Evolutionary conservation across 2,329 filamentous ascomycete genomes (phyloP).

Genomic region (Fusarium beomiforme): DNA sequence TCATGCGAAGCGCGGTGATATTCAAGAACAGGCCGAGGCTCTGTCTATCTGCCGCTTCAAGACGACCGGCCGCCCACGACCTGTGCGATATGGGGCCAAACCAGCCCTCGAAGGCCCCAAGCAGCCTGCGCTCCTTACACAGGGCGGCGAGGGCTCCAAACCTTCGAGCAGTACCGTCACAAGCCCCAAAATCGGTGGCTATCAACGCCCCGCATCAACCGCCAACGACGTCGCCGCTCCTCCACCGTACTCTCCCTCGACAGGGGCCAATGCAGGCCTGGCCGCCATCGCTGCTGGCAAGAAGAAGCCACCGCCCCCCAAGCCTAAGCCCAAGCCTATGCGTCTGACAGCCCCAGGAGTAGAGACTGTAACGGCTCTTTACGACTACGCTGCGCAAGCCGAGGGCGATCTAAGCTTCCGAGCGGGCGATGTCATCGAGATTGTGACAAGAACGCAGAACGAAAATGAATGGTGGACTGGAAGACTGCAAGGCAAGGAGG

Average conservation of each 20-base stretch:
- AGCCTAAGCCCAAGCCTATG: constrained; percentile 79
- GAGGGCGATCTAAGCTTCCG: constrained; percentile 93
- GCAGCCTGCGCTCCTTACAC: constrained; percentile 61
- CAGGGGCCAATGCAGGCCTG: constrained; percentile 54
- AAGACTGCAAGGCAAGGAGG: constrained; percentile 79
- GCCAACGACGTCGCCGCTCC: constrained; percentile 68
- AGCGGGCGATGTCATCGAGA: constrained; percentile 90
- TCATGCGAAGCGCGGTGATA: constrained; percentile 85
- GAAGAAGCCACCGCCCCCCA: constrained; percentile 75
- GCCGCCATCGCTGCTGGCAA: constrained; percentile 63
- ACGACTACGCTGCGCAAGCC: constrained; percentile 95
- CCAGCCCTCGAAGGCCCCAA: constrained; percentile 61
- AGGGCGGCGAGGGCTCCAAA: constrained; percentile 56
- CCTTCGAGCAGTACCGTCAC: constrained; percentile 26
- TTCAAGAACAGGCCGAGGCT: constrained; percentile 84
- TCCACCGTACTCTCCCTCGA: constrained; percentile 72
- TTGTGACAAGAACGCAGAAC: constrained; percentile 83
- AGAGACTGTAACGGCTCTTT: constrained; percentile 89
- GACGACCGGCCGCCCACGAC: constrained; percentile 77
- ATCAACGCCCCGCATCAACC: constrained; percentile 47
- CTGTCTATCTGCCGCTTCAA: constrained; percentile 92
- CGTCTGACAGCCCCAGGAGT: constrained; percentile 71
- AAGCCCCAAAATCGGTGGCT: constrained; percentile 48
- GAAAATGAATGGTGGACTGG: constrained; percentile 99
- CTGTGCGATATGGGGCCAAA: constrained; percentile 68